Evolutionary conservation across 495 filamentous ascomycete genomes (phyloP).

Genomic region (Physcia stellaris): DNA sequence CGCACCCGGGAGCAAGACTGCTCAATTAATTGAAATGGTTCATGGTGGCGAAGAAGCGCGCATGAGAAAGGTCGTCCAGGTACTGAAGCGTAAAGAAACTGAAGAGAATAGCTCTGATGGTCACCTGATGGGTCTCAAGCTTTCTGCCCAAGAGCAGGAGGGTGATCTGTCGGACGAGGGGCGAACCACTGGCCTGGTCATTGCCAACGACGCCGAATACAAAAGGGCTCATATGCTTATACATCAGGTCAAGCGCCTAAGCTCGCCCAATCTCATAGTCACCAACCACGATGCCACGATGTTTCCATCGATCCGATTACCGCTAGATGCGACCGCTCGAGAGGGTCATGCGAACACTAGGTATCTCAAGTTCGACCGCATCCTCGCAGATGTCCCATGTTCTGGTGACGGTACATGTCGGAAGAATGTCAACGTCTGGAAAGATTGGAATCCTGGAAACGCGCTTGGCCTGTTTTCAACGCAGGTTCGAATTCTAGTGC

Average conservation of each 20-base stretch:
- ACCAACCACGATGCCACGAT: slow-evolving; percentile 96
- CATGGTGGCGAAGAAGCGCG: slow-evolving; percentile 81
- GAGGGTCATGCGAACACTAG: slow-evolving; percentile 40
- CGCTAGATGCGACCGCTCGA: slow-evolving; percentile 30
- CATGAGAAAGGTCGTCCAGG: slow-evolving; percentile 44
- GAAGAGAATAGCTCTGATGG: slow-evolving; percentile 34
- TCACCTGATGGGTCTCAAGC: slow-evolving; percentile 11
- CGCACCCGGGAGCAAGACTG: slow-evolving; percentile 90
- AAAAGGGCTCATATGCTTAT: slow-evolving; percentile 92
- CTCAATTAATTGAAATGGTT: slow-evolving; percentile 87
- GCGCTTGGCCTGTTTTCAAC: slow-evolving; percentile 72
- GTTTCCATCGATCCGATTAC: slow-evolving; percentile 79
- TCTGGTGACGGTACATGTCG: slow-evolving; percentile 85
- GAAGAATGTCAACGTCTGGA: slow-evolving; percentile 89
- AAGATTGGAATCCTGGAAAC: slow-evolving; percentile 77
- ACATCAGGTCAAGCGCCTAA: slow-evolving; percentile 91
- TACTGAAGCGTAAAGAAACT: slow-evolving; percentile 36
- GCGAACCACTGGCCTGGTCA: slow-evolving; percentile 74
- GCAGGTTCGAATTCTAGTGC: slow-evolving; percentile 79
- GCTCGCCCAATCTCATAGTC: slow-evolving; percentile 91
- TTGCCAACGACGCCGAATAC: slow-evolving; percentile 93
- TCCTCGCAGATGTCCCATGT: slow-evolving; percentile 92
- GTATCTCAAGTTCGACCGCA: slow-evolving; percentile 93
- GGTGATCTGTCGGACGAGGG: slow-evolving; percentile 62
- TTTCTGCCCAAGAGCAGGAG: slow-evolving; percentile 23